A percentile compares a stretch with the other conserved stretches of the same genome.
These are phyloP conservation scores for Leishmania martiniquensis DNA, from an alignment of 208 protist species.

Conservation along the genomic window DNA sequence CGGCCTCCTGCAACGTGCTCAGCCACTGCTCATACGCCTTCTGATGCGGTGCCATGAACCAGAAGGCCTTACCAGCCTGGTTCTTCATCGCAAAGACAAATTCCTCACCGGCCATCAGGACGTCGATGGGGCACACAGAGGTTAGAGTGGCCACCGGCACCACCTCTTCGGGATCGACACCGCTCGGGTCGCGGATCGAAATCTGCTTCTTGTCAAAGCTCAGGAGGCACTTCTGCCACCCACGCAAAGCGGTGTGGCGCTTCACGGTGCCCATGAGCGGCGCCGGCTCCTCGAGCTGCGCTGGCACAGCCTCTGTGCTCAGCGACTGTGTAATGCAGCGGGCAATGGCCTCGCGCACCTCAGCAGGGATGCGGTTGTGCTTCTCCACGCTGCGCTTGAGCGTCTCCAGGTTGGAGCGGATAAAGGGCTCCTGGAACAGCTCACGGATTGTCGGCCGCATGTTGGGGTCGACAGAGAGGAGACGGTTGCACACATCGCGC, in stretches of 20 bases:
- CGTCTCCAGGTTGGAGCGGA: constrained; percentile 62
- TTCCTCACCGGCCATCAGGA: constrained; percentile 63
- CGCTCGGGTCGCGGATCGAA: constrained; percentile 39
- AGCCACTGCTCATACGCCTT: constrained; percentile 67
- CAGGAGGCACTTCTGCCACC: constrained; percentile 86
- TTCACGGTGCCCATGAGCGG: constrained; percentile 49
- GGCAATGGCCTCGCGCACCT: constrained; percentile 65
- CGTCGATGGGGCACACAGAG: constrained; percentile 87
- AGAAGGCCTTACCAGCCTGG: constrained; percentile 80
- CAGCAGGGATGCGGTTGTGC: constrained; percentile 65
- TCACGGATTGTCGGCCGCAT: constrained; percentile 62
- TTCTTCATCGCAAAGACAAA: constrained; percentile 90
- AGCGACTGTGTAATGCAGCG: constrained; percentile 65
- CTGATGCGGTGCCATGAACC: constrained; percentile 65
- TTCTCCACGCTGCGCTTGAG: constrained; percentile 77
- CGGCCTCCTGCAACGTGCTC: constrained; percentile 58
- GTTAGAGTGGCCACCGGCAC: constrained; percentile 65
- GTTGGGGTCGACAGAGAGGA: constrained; percentile 66
- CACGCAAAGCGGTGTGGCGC: constrained; percentile 74
- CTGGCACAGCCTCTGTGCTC: constrained; percentile 33
- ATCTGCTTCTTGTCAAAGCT: constrained; percentile 50
- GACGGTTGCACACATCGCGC: constrained; percentile 53
- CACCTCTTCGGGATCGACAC: constrained; percentile 45
- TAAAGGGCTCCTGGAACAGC: constrained; percentile 75
- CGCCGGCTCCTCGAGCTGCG: constrained; percentile 27